Percentiles rank a stretch among this genome's conserved stretches.
These are phyloP conservation scores for Plasmopara halstedii DNA, from an alignment of 352 stramenopile species.

Conservation along the genomic window DNA sequence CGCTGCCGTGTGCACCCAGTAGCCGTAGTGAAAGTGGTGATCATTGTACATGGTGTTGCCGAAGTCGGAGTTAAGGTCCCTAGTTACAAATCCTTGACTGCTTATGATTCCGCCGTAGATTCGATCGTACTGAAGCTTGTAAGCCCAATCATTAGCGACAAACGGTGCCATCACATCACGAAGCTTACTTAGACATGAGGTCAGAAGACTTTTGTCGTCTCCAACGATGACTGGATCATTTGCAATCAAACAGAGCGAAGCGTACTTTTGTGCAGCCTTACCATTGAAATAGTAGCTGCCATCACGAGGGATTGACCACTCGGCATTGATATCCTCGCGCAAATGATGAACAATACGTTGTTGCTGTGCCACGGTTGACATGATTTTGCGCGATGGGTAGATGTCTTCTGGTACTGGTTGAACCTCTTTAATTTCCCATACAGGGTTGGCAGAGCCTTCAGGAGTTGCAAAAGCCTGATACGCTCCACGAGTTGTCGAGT, in stretches of 20 bases:
- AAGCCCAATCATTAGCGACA: slow-evolving; percentile 34
- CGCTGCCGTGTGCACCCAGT: slow-evolving; percentile 46
- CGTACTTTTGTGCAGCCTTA: slow-evolving; percentile 53
- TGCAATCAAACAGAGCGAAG: slow-evolving; percentile 51
- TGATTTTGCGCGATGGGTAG: slow-evolving; percentile 34
- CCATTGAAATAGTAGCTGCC: slow-evolving; percentile 68
- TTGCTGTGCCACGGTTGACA: slow-evolving; percentile 16
- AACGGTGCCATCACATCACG: slow-evolving; percentile 35
- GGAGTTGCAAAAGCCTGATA: slow-evolving; percentile 35
- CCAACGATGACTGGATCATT: slow-evolving; percentile 35
- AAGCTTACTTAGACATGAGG: slow-evolving; percentile 34
- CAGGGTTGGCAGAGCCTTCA: slow-evolving; percentile 4
- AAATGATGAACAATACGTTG: slow-evolving; percentile 37
- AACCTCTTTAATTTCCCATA: slow-evolving; percentile 43
- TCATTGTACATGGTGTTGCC: slow-evolving; percentile 74
- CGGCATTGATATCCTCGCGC: slow-evolving; percentile 28
- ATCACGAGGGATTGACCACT: slow-evolving; percentile 34
- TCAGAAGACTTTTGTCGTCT: slow-evolving; percentile 28
- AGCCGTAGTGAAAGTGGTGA: slow-evolving; percentile 74
- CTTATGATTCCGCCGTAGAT: slow-evolving; percentile 54
- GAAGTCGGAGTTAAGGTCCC: slow-evolving; percentile 57
- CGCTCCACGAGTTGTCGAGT: slow-evolving; percentile 43
- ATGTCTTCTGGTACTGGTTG: slow-evolving; percentile 35
- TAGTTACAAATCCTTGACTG: slow-evolving; percentile 39
- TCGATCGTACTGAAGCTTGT: slow-evolving; percentile 47